A percentile compares a stretch with the other conserved stretches of the same genome.
Conservation (phyloP, 2,329 filamentous ascomycete species). For the Bipolaris zeicola region DNA sequence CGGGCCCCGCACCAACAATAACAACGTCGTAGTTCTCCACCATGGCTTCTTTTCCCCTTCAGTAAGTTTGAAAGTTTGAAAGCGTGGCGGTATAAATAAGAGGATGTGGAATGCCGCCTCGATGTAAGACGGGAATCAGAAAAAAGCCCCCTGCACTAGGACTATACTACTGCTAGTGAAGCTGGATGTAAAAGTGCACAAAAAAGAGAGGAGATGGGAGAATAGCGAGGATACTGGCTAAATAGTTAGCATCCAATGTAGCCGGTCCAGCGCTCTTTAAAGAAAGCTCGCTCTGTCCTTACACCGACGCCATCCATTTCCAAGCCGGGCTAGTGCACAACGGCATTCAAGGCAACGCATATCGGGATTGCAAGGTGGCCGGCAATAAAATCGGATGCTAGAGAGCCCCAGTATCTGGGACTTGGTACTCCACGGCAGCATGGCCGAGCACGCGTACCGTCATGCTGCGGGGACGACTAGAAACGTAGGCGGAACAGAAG, state of each 20-base stretch:
- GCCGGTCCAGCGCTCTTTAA: conserved; percentile 19
- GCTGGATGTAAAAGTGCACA: background rate
- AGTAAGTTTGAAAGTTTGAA: background rate
- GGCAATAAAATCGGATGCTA: conserved; percentile 36
- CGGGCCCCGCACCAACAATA: conserved; percentile 87
- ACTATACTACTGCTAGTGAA: background rate
- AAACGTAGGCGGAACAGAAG: conserved; percentile 27
- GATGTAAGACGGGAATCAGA: conserved; percentile 9
- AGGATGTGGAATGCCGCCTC: conserved; percentile 2
- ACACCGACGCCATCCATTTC: conserved; percentile 16
- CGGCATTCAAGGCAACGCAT: conserved; percentile 29
- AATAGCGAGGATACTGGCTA: background rate
- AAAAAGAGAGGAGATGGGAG: background rate
- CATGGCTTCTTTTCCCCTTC: conserved; percentile 11
- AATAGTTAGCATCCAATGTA: background rate
- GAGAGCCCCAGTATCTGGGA: conserved; percentile 12
- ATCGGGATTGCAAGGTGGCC: conserved; percentile 27
- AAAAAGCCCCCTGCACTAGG: conserved; percentile 1
- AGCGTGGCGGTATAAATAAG: background rate
- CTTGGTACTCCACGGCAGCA: conserved; percentile 10
- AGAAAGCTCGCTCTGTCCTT: conserved; percentile 5
- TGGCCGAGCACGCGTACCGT: conserved; percentile 29
- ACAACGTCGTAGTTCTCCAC: conserved; percentile 69
- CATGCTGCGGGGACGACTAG: conserved; percentile 32
- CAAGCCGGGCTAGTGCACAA: conserved; percentile 21